phyloP scores from a whole-genome alignment of 2,329 filamentous ascomycete genomes.

The Zymoseptoria pseudotritici region DNA sequence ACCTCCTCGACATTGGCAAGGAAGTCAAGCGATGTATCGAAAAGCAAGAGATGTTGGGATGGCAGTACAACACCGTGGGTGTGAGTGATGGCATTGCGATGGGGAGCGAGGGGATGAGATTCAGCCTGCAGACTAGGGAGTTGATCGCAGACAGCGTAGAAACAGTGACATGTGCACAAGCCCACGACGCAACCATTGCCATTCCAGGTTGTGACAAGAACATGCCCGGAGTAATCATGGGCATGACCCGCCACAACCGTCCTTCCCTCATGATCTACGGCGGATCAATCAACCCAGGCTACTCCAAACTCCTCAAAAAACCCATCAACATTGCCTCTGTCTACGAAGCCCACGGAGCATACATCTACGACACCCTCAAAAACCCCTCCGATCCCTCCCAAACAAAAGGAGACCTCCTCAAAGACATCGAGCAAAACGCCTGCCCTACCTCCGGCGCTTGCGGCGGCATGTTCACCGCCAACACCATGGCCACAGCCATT shows the following conservation, averaged over 20 bases:
- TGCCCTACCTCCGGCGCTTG: conserved; percentile 76
- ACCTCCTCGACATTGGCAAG: conserved; percentile 78
- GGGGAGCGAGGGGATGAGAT: conserved; percentile 92
- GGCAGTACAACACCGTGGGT: conserved; percentile 86
- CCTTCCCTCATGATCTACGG: conserved; percentile 95
- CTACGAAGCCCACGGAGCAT: conserved; percentile 80
- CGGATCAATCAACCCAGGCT: conserved; percentile 82
- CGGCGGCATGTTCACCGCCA: conserved; percentile 90
- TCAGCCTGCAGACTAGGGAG: conserved; percentile 82
- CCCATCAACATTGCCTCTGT: conserved; percentile 83
- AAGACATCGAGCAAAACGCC: conserved; percentile 71
- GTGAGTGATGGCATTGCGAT: conserved; percentile 91
- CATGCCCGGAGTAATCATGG: conserved; percentile 78
- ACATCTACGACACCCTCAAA: conserved; percentile 64
- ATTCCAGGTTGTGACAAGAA: conserved; percentile 97
- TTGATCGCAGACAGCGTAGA: conserved; percentile 93
- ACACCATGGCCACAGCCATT: conserved; percentile 86
- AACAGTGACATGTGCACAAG: conserved; percentile 83
- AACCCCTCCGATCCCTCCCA: conserved; percentile 63
- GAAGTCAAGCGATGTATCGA: conserved; percentile 76
- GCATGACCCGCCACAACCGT: conserved; percentile 81
- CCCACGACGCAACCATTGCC: conserved; percentile 86
- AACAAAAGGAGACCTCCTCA: conserved; percentile 68
- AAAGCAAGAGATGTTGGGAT: conserved; percentile 80
- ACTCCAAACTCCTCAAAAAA: conserved; percentile 66